phyloP scores from a whole-genome alignment of 2,329 filamentous ascomycete species.

The Ophiostoma australiae region DNA sequence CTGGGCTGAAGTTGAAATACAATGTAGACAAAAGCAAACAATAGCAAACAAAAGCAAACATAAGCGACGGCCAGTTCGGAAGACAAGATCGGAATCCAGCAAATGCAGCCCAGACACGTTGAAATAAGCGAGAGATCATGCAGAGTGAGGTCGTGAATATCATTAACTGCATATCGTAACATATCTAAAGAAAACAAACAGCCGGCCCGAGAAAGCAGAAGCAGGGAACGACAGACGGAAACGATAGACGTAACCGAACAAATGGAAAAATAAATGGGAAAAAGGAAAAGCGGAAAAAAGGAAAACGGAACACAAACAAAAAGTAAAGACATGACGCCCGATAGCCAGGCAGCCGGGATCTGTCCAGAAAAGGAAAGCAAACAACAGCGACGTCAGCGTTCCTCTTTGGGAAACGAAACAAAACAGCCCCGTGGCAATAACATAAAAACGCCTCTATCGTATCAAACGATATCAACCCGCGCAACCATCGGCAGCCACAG shows the following conservation, averaged over 20 bases:
- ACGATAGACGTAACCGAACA: no score
- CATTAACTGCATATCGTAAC: conserved; percentile 9
- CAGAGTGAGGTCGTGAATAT: background rate
- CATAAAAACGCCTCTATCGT: background rate
- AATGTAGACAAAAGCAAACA: background rate
- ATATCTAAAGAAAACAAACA: conserved; percentile 10
- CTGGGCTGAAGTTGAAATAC: background rate
- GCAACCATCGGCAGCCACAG: background rate
- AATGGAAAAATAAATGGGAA: background rate
- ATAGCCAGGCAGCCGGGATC: background rate
- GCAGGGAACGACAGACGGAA: background rate
- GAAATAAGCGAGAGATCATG: background rate
- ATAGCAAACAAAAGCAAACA: background rate
- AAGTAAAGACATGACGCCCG: background rate
- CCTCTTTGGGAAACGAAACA: background rate
- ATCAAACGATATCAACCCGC: background rate
- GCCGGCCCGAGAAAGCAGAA: background rate
- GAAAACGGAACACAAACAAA: background rate
- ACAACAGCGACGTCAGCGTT: conserved; percentile 4
- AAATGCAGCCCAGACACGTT: background rate
- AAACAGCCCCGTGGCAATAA: background rate
- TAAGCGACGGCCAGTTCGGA: background rate
- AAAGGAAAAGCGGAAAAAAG: background rate
- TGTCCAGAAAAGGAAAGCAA: conserved; percentile 5
- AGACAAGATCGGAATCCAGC: background rate